These are phyloP conservation scores for Austroboletus eburneus DNA, from an alignment of 768 basidiomycete species.

Conservation along the genomic window DNA sequence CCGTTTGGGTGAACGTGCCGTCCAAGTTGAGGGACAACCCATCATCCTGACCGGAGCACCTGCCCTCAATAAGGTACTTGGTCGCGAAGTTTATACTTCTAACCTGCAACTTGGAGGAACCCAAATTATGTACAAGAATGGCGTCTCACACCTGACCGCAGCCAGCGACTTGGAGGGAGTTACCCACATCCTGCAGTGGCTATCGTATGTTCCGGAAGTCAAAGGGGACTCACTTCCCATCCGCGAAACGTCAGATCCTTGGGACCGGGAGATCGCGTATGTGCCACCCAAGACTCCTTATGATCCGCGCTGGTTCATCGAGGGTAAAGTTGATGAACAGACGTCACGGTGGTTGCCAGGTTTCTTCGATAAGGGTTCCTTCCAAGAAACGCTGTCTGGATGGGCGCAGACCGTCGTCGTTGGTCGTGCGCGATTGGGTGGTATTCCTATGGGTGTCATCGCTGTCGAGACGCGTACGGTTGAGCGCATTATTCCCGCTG, in stretches of 20 bases:
- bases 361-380: constrained; percentile 96
- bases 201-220: constrained; percentile 86
- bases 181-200: constrained; percentile 88
- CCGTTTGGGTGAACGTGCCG: constrained; percentile 93
- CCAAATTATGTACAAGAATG: constrained; percentile 99
- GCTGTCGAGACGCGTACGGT: constrained; percentile 97
- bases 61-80: constrained; percentile 97
- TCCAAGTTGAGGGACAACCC: constrained; percentile 98
- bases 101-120: constrained; percentile 98
- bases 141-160: constrained; percentile 94
- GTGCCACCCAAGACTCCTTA: constrained; percentile 90
- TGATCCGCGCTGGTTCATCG: constrained; percentile 97
- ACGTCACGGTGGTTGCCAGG: constrained; percentile 76
- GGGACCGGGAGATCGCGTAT: constrained; percentile 93
- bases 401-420: constrained; percentile 99
- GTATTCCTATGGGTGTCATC: constrained; percentile 96
- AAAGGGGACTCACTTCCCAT: constrained; percentile 81
- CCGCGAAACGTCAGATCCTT: constrained; percentile 64
- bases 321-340: constrained; percentile 85
- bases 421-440: constrained; percentile 92
- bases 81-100: constrained; percentile 97
- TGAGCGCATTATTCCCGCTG: constrained; percentile 94
- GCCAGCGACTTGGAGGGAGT: constrained; percentile 95
- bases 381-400: constrained; percentile 97
- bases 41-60: constrained; percentile 98